Base-by-base conservation (phyloP, 2,329 filamentous ascomycete species). In the Graphium sp. region DNA sequence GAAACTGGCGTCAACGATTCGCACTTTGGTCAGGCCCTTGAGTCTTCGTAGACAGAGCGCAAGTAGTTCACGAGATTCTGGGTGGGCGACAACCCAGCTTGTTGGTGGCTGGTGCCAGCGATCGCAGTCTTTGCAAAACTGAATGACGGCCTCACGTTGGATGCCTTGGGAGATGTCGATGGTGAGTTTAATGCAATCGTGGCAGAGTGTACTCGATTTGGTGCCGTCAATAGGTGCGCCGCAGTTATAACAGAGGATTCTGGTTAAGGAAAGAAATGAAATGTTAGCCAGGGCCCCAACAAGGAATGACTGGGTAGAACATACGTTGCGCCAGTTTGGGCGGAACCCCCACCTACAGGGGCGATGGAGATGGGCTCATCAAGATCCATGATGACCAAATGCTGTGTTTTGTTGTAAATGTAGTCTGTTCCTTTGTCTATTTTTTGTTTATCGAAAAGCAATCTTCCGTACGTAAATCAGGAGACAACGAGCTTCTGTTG, bases 211-310 rank as follows among this genome's bases (percentile, higher is more conserved):
- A 30, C 79, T 75, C 16, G 81, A 66, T 10, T 74, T 72, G 12
- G 84, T 93, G 52, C 89, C 89, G 53, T 94, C 85, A 45, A 98
- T 93, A 22, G 87, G 77, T 35, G 82, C 84, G 47, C 87, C 89
- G 53, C 89, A 98, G 64, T 95, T 93, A 61, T 83, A 93, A 56
- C 89, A 98, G 33, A 98, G 78, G 47, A 95, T 93, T n/a, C 74
- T 81, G 34, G 15, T 17, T 12, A n/a, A 21, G n/a, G 25, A 28
- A 16, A 11, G 26, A 25, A 31, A 30, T 16, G 4, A 14, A 21
- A 25, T 10, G 13, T 20, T 16, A 13, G 10, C 7, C 16, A 7
- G 22, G 12, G 26, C 12, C 12, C 13, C 7, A 9, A 30, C 19
- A 10, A 12, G 18, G 18, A 18, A 16, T 21, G 20, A 18, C 16